Percentiles rank a stretch among this genome's conserved stretches.
phyloP scores from a whole-genome alignment of 176 grass and related monocot species.

The Puya raimondii region DNA sequence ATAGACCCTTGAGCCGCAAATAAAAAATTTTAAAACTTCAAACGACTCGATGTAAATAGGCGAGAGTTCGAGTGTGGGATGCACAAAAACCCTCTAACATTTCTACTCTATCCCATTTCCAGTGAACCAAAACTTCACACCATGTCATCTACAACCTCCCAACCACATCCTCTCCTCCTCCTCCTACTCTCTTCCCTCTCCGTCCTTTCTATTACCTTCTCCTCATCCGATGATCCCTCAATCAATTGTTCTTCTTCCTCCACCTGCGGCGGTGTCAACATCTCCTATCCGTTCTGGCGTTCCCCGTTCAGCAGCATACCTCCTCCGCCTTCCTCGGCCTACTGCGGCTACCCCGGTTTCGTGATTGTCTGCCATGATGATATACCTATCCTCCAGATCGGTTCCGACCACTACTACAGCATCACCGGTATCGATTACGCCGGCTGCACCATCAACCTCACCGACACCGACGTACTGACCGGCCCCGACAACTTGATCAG shows the following conservation, averaged over 20 bases:
- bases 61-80: too few relatives aligned
- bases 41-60: too few relatives aligned
- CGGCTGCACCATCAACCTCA: background rate
- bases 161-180: background rate
- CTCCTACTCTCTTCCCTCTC: background rate
- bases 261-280: background rate
- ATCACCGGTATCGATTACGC: background rate
- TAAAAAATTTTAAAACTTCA: too few relatives aligned
- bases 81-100: too few relatives aligned
- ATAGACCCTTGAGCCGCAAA: too few relatives aligned
- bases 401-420: background rate
- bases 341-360: conserved; percentile 2
- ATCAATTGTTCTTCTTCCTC: background rate
- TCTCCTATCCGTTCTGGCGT: conserved; percentile 16
- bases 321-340: accelerated
- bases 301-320: too few relatives aligned
- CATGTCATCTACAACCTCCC: too few relatives aligned
- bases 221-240: background rate
- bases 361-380: background rate
- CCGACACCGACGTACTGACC: background rate
- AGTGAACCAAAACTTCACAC: too few relatives aligned
- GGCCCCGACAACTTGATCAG: background rate
- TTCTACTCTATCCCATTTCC: too few relatives aligned
- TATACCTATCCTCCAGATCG: background rate
- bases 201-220: background rate